Base-by-base conservation (phyloP, 148 eudicot species). In the Rhododendron ferrugineum region DNA sequence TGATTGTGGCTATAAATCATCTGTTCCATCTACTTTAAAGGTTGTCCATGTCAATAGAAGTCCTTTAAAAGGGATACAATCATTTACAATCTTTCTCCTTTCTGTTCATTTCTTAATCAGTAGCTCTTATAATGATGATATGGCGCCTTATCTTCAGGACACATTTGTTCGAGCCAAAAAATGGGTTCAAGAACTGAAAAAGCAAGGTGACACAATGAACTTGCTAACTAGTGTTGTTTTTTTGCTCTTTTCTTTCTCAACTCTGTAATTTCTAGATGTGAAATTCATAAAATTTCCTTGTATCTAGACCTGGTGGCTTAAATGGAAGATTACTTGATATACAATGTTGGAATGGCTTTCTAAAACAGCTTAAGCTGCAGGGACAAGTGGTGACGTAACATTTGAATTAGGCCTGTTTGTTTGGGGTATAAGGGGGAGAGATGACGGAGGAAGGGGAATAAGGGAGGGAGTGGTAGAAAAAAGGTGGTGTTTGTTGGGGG, bases 101-200 rank as follows among this genome's bases (percentile, higher is more conserved):
- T 60, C 42, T 60, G 52, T 84, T 77, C 58, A 73, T 56, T 34
- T 78, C 52, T 37, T 44, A 28, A 42, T 30, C 20, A 34, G 56
- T 30, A 56, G 28, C 30, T 14, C 13, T 36, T 40, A 2, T 42
- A 73, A 78, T 68, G 22, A 30, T 30, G 56, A 64, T 72, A 9
- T 66, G 81, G 78, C 80, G 60, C 81, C 83, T 86, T 85, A 49
- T 76, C 62, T 84, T 28, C 90, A 91, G 91, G 89, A 85, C 56
- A 81, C 92, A 50, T 91, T 91, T 81, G 73, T 73, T 79, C 91
- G 90, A 82, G 92, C 92, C 47, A 91, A 89, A 82, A 89, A 85
- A 88, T 91, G 89, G 92, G 92, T 91, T 72, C 89, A 87, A 77
- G 92, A 91, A 89, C 85, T 91, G 83, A 89, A 84, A 83, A 86